Conservation (phyloP, 257 asterid species). For the Penstemon eatonii region DNA sequence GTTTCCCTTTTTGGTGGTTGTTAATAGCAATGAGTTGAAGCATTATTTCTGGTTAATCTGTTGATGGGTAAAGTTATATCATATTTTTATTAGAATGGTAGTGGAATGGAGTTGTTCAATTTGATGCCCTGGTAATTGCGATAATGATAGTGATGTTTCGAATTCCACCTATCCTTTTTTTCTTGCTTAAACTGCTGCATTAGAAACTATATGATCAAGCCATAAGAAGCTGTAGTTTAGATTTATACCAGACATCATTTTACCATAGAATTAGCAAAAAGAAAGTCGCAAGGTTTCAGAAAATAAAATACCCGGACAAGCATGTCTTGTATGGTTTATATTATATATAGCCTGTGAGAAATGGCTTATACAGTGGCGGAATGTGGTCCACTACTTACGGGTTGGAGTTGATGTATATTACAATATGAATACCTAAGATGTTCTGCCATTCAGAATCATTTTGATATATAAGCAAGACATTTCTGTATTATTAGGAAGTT, state of each 20-base stretch:
- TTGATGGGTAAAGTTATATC: background rate
- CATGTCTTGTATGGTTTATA: too few relatives aligned
- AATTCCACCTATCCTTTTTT: background rate
- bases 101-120: background rate
- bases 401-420: background rate
- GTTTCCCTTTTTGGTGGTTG: background rate
- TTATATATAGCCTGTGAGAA: background rate
- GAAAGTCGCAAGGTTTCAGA: too few relatives aligned
- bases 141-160: background rate
- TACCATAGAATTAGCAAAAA: too few relatives aligned
- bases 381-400: background rate
- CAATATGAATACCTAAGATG: too few relatives aligned
- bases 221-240: background rate
- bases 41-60: background rate
- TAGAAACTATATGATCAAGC: background rate
- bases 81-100: background rate
- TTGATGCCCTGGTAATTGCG: background rate
- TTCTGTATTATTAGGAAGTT: background rate
- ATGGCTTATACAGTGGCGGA: background rate
- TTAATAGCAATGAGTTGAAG: background rate
- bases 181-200: background rate
- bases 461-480: background rate
- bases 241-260: background rate
- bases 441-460: background rate
- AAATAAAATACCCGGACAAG: too few relatives aligned